Base-by-base conservation (phyloP, 371 early-diverging fungal species). In the Rhizomucor miehei region DNA sequence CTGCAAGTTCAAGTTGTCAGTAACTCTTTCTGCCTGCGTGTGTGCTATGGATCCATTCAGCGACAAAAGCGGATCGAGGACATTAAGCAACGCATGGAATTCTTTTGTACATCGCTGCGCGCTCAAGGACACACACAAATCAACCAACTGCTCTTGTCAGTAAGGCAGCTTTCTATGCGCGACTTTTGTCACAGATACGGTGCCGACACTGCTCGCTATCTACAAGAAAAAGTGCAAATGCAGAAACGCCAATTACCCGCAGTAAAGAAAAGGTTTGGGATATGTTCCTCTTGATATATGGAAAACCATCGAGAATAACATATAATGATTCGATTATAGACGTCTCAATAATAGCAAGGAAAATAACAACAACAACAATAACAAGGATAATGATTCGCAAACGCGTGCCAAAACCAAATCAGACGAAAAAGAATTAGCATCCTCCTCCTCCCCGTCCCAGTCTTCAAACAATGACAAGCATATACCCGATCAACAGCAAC, bases 141-240 rank as follows among this genome's bases (percentile, higher is more conserved):
- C 5, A 65, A 59, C n/a, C 54, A 62, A 23, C 54, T 73, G 19
- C 46, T 60, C 6, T 46, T 34, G 13, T 25, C 66, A 0, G 57
- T 66, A 25, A 48, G 62, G 35, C 40, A 65, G 11, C 20, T 70
- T 16, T 67, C 71, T 8, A 51, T 70, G 35, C 57, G 60, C 10
- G 68, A 70, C 36, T 70, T 63, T 50, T 73, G 71, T 45, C 53
- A 63, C 16, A 44, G 21, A 8, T 65, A 67, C 39, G 60, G 54
- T 10, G 66, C 60, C 10, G 44, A 58, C 24, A 56, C 57, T 1
- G 48, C 58, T 37, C 19, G 16, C 0, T 64, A 56, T 34, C 23
- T 73, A n/a, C 48, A 56, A 6, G 54, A 59, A 16, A 44, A 48
- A 37, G 53, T 53, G 45, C 36, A 35, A 29, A 38, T 39, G 35